Evolutionary conservation across 2,329 filamentous ascomycete species (phyloP).

Genomic region (Ceratocystis destructans): DNA sequence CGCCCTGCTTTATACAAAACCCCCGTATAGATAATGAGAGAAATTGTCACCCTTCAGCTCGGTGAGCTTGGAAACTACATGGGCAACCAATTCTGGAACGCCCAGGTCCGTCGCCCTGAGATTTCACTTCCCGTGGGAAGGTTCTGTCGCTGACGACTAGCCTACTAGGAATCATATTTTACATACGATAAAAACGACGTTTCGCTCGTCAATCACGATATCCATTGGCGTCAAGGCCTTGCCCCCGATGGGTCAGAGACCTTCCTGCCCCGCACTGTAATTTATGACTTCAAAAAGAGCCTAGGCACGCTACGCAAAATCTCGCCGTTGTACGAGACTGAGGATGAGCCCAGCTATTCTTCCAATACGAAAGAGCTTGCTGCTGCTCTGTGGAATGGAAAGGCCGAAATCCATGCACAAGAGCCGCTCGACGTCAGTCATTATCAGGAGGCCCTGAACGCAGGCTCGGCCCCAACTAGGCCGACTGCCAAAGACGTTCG

Average conservation of each 20-base stretch:
- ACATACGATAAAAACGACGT: conserved; percentile 52
- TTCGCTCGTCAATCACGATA: conserved; percentile 36
- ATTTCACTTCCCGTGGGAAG: background rate
- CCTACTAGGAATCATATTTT: conserved; percentile 78
- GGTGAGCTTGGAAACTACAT: conserved; percentile 87
- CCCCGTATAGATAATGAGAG: conserved; percentile 26
- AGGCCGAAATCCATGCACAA: conserved; percentile 28
- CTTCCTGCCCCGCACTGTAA: conserved; percentile 76
- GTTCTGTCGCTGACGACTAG: background rate
- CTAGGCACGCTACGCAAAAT: conserved; percentile 81
- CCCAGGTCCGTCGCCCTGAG: conserved; percentile 46
- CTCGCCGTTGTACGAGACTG: conserved; percentile 61
- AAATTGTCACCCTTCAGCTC: conserved; percentile 87
- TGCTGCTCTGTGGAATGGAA: conserved; percentile 4
- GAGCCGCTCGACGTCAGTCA: conserved; percentile 49
- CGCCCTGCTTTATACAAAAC: too few species aligned
- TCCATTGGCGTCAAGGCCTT: conserved; percentile 76
- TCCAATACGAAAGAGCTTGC: background rate
- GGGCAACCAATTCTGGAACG: conserved; percentile 95
- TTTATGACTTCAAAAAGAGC: conserved; percentile 89
- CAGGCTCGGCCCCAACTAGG: conserved; percentile 47
- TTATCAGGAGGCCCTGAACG: conserved; percentile 69
- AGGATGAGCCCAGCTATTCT: conserved; percentile 18
- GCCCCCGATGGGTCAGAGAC: conserved; percentile 78
- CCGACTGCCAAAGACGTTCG: conserved; percentile 61